phyloP scores from a whole-genome alignment of 352 stramenopile species.

The Phytophthora crassamura region DNA sequence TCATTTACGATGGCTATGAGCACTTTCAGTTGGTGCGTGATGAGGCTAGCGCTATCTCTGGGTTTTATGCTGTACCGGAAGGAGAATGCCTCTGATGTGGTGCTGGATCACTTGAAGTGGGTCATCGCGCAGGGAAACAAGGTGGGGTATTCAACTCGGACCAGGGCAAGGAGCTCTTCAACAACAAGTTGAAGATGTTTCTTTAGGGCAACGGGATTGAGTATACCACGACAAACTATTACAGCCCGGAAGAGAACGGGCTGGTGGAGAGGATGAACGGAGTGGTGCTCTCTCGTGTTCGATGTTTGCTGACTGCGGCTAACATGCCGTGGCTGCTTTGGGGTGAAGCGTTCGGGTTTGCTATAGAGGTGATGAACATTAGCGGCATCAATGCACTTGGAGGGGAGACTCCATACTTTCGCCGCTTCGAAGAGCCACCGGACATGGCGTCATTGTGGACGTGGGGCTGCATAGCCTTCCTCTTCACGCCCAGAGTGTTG shows the following conservation, averaged over 20 bases:
- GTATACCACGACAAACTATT: slow-evolving; percentile 8
- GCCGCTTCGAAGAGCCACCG: slow-evolving; percentile 4
- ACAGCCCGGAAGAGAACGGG: slow-evolving; percentile 10
- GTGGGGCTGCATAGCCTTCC: slow-evolving; percentile 6
- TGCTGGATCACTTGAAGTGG: background rate
- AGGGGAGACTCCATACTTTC: slow-evolving; percentile 2
- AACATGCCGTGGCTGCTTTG: slow-evolving; percentile 1
- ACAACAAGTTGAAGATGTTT: slow-evolving; percentile 2
- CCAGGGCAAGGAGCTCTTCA: slow-evolving; percentile 4
- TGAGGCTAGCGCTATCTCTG: slow-evolving; percentile 8
- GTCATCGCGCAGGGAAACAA: background rate
- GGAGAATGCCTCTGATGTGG: background rate
- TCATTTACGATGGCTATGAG: background rate
- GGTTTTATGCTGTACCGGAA: background rate
- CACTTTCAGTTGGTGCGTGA: slow-evolving; percentile 9
- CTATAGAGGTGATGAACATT: background rate
- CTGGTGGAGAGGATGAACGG: slow-evolving; percentile 16
- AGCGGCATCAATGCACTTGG: background rate
- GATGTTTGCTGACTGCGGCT: slow-evolving; percentile 1
- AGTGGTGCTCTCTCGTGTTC: slow-evolving; percentile 5
- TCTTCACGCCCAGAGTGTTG: slow-evolving; percentile 14
- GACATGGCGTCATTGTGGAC: background rate
- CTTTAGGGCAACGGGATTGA: background rate
- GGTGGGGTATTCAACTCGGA: slow-evolving; percentile 11
- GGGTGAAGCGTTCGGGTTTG: slow-evolving; percentile 16